Evolutionary conservation across 345 rosid species (phyloP), one percentile per base, ranked within the genome.

Genomic region (Citrus maxima): DNA sequence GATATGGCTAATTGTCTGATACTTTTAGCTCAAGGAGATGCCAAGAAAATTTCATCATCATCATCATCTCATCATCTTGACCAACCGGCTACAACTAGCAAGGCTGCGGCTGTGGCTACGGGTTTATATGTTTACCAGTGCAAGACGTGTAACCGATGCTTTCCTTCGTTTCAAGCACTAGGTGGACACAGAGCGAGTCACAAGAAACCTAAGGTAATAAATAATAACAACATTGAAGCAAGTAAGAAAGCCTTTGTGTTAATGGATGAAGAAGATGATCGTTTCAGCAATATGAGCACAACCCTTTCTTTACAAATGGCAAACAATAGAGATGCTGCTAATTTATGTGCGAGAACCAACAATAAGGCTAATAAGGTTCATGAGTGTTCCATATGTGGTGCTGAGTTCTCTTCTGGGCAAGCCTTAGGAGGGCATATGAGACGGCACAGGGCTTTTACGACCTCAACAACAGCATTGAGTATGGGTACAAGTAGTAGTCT

Each of bases 351-450:
- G 54, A 34, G 18, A 30, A 54, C n/a, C 27, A 75, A 5, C 32
- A 9, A 40, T 13, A 85, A 86, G 77, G 67, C 82, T 55, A 75
- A 49, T 30, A 96, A 89, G 83, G 84, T 90, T 37, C 99, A 94
- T 32, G 95, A 92, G 75, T 97, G 99, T 80, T 90, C 95, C 0
- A 85, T 92, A 13, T 97, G 99, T 10, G 90, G 93, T 6, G 94
- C 95, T 0, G 91, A 90, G 87, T 97, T 94, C 85, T 81, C 88
- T 6, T 91, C 98, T 2, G 98, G 99, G 1, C 98, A 96, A 85
- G 98, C 98, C 16, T 81, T 96, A 61, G 99, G 99, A 0, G 99
- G 99, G 10, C 99, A 96, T 77, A 94, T 96, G 99, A 86, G 99
- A 80, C 83, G 95, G 82, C 99, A 96, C 76, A 80, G 98, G 78